Conservation (phyloP, 1,139 yeast genomes). For the Blastobotrys illinoisensis region DNA sequence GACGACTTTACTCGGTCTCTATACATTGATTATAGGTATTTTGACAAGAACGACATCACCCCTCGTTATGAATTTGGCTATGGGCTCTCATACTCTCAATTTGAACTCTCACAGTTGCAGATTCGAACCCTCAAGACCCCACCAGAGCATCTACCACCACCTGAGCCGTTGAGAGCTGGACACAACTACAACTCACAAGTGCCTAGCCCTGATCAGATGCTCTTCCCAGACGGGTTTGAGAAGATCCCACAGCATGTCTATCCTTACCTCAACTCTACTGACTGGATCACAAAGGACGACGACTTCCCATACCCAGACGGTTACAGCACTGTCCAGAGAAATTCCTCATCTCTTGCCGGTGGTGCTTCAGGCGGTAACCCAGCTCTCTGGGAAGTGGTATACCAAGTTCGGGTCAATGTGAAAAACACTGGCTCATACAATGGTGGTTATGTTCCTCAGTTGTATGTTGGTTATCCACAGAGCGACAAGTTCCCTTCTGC, state of each 20-base stretch:
- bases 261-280: conserved; percentile 25
- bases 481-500: conserved; percentile 39
- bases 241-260: conserved; percentile 23
- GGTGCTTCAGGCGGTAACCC: conserved; percentile 54
- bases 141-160: not conserved
- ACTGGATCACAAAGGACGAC: not conserved
- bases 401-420: conserved; percentile 45
- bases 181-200: conserved; percentile 21
- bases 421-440: conserved; percentile 46
- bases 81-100: conserved; percentile 54
- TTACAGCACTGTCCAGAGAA: conserved; percentile 38
- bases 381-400: conserved; percentile 42
- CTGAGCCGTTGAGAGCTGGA: not conserved
- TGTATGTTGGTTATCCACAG: conserved; percentile 53
- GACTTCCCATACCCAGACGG: conserved; percentile 50
- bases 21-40: conserved; percentile 46
- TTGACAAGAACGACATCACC: conserved; percentile 50
- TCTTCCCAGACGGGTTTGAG: conserved; percentile 39
- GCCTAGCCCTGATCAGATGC: conserved; percentile 39
- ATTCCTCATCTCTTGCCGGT: conserved; percentile 45
- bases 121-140: conserved; percentile 23
- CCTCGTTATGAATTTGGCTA: conserved; percentile 60
- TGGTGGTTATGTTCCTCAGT: conserved; percentile 54
- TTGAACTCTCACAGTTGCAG: conserved; percentile 32
- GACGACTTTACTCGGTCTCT: conserved; percentile 33